phyloP scores from a whole-genome alignment of 805 yeast species.

The Candida boidinii region DNA sequence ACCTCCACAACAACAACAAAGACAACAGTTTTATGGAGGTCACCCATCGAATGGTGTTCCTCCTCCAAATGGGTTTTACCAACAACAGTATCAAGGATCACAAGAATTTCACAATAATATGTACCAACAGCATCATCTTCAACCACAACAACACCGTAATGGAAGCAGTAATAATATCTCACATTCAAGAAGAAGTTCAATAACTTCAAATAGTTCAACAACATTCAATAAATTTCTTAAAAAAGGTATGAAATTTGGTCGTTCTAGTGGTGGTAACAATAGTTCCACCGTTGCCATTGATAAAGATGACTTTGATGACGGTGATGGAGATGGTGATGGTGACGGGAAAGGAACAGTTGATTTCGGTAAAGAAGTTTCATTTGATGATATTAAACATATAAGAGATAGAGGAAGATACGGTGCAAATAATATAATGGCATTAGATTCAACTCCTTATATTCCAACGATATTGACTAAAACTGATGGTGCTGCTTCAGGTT shows the following conservation, averaged over 20 bases:
- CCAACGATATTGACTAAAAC: slow-evolving; percentile 48
- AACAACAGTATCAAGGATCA: background rate
- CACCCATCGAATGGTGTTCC: slow-evolving; percentile 3
- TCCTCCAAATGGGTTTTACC: background rate
- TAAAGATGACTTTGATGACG: slow-evolving; percentile 18
- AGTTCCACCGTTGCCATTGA: too few species aligned
- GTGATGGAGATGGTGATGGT: slow-evolving; percentile 14
- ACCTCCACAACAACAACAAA: slow-evolving; percentile 4
- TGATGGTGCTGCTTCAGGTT: slow-evolving; percentile 19
- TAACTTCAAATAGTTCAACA: slow-evolving; percentile 20
- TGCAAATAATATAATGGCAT: slow-evolving; percentile 22
- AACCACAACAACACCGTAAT: background rate
- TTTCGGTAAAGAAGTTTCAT: slow-evolving; percentile 39
- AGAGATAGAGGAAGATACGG: slow-evolving; percentile 65
- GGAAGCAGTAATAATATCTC: too few species aligned
- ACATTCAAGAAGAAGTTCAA: slow-evolving; percentile 14
- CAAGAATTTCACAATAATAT: too few species aligned
- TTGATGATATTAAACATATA: slow-evolving; percentile 55
- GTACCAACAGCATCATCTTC: background rate
- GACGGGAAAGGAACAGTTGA: slow-evolving; percentile 22
- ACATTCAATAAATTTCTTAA: slow-evolving; percentile 34
- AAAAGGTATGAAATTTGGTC: slow-evolving; percentile 23
- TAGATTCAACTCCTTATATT: slow-evolving; percentile 65
- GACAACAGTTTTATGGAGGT: slow-evolving; percentile 3
- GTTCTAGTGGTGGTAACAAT: slow-evolving; percentile 18